A percentile compares a stretch with the other conserved stretches of the same genome.
These are phyloP conservation scores for Beauveria brongniartii DNA, from an alignment of 2,329 filamentous ascomycete species.

Conservation along the genomic window DNA sequence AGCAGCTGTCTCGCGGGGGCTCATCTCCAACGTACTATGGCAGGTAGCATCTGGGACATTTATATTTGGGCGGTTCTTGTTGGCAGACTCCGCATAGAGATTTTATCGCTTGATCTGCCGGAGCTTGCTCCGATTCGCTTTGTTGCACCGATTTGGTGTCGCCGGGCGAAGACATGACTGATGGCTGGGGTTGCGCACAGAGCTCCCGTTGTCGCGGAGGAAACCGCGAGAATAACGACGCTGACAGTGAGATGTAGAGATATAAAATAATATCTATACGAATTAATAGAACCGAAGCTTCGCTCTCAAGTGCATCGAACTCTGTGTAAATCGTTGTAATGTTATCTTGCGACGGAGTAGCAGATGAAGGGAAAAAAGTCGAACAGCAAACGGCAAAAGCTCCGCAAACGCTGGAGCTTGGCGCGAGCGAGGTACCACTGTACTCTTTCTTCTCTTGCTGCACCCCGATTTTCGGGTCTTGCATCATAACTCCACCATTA, in stretches of 20 bases:
- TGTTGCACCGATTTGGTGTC: not conserved
- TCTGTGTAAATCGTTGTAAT: too few species aligned
- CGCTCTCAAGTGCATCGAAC: too few species aligned
- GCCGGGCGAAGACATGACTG: not conserved
- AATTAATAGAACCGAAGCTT: too few species aligned
- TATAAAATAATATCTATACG: too few species aligned
- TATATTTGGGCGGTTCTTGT: constrained; percentile 47
- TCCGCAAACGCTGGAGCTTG: too few species aligned
- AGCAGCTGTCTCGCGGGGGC: too few species aligned
- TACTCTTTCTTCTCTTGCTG: not conserved
- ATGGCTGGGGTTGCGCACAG: not conserved
- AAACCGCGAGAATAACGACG: not conserved
- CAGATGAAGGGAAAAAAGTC: not conserved
- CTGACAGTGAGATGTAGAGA: not conserved
- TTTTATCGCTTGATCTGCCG: not conserved
- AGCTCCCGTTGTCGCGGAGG: too few species aligned
- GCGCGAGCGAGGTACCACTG: not conserved
- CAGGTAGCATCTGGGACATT: constrained; percentile 50
- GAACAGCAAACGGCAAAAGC: too few species aligned
- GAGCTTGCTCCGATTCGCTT: not conserved
- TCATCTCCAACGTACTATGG: constrained; percentile 42
- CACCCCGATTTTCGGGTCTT: constrained; percentile 9
- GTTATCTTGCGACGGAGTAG: not conserved
- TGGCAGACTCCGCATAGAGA: constrained; percentile 45
- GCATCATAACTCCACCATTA: constrained; percentile 25